Conservation (phyloP, 768 basidiomycete species). For the Phaeotremella fagi region DNA sequence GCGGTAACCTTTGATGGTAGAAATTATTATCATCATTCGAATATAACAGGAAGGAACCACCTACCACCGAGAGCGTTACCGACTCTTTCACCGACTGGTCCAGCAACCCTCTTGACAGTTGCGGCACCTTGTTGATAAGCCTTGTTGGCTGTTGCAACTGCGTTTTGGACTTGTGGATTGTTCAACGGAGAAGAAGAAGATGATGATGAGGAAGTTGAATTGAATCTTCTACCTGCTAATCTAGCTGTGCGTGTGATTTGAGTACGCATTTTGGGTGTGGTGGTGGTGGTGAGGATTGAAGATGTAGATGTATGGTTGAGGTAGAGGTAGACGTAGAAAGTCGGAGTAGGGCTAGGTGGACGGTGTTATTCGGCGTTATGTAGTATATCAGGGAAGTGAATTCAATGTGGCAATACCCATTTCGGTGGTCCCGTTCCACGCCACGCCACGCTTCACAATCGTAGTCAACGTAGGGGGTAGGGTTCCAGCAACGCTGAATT, state of each 20-base stretch:
- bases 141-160: constrained; percentile 40
- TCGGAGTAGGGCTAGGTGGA: constrained; percentile 3
- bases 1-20: constrained; percentile 27
- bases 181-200: constrained; percentile 18
- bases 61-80: constrained; percentile 40
- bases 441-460: no score
- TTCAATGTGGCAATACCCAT: background rate
- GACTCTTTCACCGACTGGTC: constrained; percentile 46
- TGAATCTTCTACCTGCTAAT: constrained; percentile 28
- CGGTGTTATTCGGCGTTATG: background rate
- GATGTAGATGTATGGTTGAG: background rate
- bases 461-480: no score
- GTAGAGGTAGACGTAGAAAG: no score
- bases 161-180: constrained; percentile 45
- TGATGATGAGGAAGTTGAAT: constrained; percentile 25
- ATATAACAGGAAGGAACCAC: constrained; percentile 18
- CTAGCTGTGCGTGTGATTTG: constrained; percentile 24
- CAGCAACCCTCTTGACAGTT: constrained; percentile 43
- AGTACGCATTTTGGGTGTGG: constrained; percentile 15
- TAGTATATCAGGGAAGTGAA: no score
- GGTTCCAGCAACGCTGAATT: background rate
- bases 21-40: background rate
- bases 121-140: constrained; percentile 31
- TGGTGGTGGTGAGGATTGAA: background rate
- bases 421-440: no score